Percentiles rank a stretch among this genome's conserved stretches.
Evolutionary conservation across 2,329 filamentous ascomycete species (phyloP).

Genomic region (Venturia effusa): DNA sequence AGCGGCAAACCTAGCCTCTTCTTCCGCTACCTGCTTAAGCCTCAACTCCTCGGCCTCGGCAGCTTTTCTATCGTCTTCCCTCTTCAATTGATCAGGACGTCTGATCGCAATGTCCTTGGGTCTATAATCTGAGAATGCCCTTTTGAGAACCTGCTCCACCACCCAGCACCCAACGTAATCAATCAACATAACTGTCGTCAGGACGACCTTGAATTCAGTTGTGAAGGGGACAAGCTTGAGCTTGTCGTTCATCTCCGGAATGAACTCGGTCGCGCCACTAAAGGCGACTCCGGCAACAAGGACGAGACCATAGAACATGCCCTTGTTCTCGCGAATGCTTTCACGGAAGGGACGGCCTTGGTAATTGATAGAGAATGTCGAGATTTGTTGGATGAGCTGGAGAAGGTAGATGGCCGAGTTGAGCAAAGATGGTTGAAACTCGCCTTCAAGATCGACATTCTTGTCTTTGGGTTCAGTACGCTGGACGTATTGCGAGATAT

Average conservation of each 20-base stretch:
- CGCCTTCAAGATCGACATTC: slow-evolving; percentile 81
- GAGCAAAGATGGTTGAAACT: slow-evolving; percentile 85
- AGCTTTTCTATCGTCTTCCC: slow-evolving; percentile 60
- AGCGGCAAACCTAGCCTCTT: slow-evolving; percentile 4
- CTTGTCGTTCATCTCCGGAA: slow-evolving; percentile 89
- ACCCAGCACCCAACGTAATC: slow-evolving; percentile 82
- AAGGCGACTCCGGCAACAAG: slow-evolving; percentile 86
- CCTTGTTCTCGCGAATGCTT: slow-evolving; percentile 85
- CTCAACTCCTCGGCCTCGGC: slow-evolving; percentile 39
- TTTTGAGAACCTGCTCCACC: slow-evolving; percentile 80
- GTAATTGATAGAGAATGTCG: slow-evolving; percentile 98
- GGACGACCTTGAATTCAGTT: slow-evolving; percentile 75
- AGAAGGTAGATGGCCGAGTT: slow-evolving; percentile 96
- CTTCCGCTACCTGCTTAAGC: slow-evolving; percentile 21
- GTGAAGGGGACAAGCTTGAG: slow-evolving; percentile 88
- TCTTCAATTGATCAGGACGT: slow-evolving; percentile 72
- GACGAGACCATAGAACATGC: slow-evolving; percentile 96
- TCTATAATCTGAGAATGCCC: slow-evolving; percentile 76
- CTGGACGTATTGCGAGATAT: slow-evolving; percentile 83
- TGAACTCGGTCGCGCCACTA: slow-evolving; percentile 85
- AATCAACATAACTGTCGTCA: slow-evolving; percentile 74
- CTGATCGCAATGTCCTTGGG: slow-evolving; percentile 88
- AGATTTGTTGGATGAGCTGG: slow-evolving; percentile 97
- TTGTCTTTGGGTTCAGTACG: slow-evolving; percentile 62
- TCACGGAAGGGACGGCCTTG: slow-evolving; percentile 97